phyloP scores from a whole-genome alignment of 23 red algal species.

The Chondrus crispus region DNA sequence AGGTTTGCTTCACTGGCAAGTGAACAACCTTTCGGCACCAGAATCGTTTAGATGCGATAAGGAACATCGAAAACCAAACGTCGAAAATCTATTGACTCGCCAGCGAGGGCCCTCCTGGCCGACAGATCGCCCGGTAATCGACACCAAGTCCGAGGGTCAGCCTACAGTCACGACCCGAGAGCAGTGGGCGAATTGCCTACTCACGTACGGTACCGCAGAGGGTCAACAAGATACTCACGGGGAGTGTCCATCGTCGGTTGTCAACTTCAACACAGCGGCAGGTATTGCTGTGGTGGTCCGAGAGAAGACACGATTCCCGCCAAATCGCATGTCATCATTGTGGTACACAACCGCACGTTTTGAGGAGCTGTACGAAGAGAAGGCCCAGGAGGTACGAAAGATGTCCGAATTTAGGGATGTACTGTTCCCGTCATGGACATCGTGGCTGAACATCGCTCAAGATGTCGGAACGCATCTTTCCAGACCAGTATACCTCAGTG shows the following conservation, averaged over 20 bases:
- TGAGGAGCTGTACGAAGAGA: slow-evolving; percentile 2
- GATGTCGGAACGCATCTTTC: slow-evolving; percentile 27
- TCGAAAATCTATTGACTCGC: no score
- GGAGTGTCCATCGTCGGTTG: background rate
- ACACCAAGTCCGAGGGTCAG: no score
- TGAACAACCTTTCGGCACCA: background rate
- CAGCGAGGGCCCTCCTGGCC: no score
- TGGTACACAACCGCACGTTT: slow-evolving; percentile 25
- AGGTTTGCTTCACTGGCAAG: background rate
- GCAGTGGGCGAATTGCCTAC: background rate
- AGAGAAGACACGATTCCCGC: background rate
- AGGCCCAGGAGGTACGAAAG: background rate
- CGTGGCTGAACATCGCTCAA: slow-evolving; percentile 16
- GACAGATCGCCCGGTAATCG: no score
- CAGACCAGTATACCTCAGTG: slow-evolving; percentile 27
- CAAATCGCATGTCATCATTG: slow-evolving; percentile 20
- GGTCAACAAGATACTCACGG: slow-evolving; percentile 43
- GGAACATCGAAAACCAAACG: no score
- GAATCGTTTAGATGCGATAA: background rate
- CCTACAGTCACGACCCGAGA: background rate
- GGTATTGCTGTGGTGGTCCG: background rate
- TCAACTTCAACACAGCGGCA: background rate
- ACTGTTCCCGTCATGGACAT: slow-evolving; percentile 8
- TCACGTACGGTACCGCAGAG: background rate
- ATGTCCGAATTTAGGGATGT: background rate